Evolutionary conservation across 2,329 filamentous ascomycete species (phyloP), one percentile per base, ranked within the genome.

Genomic region (Dactylellina drechsleri): DNA sequence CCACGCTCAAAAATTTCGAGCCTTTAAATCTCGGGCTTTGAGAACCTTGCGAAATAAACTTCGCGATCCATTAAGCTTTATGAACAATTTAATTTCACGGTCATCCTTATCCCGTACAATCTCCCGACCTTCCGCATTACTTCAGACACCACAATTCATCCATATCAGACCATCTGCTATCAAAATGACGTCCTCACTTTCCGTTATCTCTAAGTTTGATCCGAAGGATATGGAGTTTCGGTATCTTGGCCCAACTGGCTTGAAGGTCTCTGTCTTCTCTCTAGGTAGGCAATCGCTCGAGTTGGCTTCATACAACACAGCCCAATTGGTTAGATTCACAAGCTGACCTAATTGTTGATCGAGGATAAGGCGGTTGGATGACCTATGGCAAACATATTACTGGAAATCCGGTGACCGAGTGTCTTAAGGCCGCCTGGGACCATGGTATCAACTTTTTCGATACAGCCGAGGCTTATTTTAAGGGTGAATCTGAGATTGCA

Each of bases 371-470:
- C 49, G 59, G 71, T 28, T 68, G 68, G 66, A 73, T 73, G 56
- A 65, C 81, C 82, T 31, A 81, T 81, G 49, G 82, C 81, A 72
- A 72, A n/a, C 68, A 72, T 28, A 70, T 77, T 36, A 75, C 62
- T 4, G 75, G 75, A 2, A 77, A 75, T 36, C 68, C 75, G 6
- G 75, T 77, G 0, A 81, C 81, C 52, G 80, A 79, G 0, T 83
- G 82, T 73, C 82, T 87, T 76, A 82, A 86, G 79, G 84, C 85
- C 1, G 87, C 87, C 6, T 88, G 87, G 77, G 85, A 88, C 77
- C 82, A 82, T 57, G 87, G 87, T 5, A 84, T 89, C 79, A 89
- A 89, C 82, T 88, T 88, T 81, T 89, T 89, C 77, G 87, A 89
- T 80, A 86, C 84, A 47, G 87, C 87, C 45, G 87, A 89, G 80